Conservation (phyloP, 129 eudicot genomes). For the Heracleum sosnowskyi region DNA sequence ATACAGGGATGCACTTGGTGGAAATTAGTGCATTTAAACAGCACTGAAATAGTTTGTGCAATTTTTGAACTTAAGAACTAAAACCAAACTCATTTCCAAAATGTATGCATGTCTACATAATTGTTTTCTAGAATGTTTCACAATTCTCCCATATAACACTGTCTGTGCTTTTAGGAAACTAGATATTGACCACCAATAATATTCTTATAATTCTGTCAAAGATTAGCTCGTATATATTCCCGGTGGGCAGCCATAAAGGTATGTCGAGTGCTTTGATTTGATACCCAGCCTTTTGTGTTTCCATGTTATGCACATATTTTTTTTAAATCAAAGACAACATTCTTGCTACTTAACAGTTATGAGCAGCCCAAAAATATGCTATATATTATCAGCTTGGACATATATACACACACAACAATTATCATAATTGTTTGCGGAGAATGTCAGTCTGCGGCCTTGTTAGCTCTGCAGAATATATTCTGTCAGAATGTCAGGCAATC, state of each 20-base stretch:
- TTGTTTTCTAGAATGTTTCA: not conserved
- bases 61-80: not conserved
- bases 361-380: not conserved
- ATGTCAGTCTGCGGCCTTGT: not conserved
- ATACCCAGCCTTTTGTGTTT: not conserved
- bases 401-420: not conserved
- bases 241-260: not conserved
- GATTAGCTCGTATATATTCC: not conserved
- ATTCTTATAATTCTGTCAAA: not conserved
- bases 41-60: not conserved
- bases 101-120: not conserved
- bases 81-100: not conserved
- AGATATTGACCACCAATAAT: not conserved
- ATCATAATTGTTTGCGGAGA: not conserved
- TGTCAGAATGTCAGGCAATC: not conserved
- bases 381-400: not conserved
- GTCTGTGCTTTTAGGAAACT: not conserved
- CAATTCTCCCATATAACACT: not conserved
- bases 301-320: not conserved
- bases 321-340: not conserved
- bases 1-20: not conserved
- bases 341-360: not conserved
- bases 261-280: not conserved
- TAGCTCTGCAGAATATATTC: constrained; percentile 1
- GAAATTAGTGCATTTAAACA: not conserved